Percentiles rank a stretch among this genome's conserved stretches.
These are phyloP conservation scores for Termitomyces sp. DNA, from an alignment of 768 basidiomycete genomes.

Conservation along the genomic window DNA sequence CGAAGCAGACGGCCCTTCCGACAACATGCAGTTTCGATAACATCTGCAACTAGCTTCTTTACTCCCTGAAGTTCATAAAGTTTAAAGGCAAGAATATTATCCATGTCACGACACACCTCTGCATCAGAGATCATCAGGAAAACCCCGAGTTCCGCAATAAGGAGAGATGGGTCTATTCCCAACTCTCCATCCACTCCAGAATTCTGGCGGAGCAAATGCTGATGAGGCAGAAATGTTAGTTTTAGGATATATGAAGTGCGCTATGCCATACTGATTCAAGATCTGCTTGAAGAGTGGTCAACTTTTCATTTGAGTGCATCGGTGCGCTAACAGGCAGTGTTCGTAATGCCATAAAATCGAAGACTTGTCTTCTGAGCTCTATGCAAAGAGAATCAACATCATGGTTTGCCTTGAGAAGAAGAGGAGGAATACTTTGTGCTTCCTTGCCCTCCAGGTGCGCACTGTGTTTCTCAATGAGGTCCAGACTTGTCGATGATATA, in stretches of 20 bases:
- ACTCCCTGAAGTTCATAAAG: background rate
- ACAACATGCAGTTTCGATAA: conserved; percentile 33
- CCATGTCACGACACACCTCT: background rate
- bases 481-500: conserved; percentile 9
- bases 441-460: conserved; percentile 14
- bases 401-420: background rate
- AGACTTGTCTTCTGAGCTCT: conserved; percentile 36
- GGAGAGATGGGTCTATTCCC: conserved; percentile 14
- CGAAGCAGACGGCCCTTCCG: conserved; percentile 30
- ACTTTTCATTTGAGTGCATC: conserved; percentile 10
- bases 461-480: conserved; percentile 18
- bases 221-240: background rate
- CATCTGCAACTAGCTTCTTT: conserved; percentile 15
- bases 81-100: background rate
- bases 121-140: conserved; percentile 14
- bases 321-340: conserved; percentile 21
- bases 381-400: background rate
- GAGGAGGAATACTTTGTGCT: conserved; percentile 7
- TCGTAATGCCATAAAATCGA: conserved; percentile 34
- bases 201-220: conserved; percentile 6
- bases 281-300: conserved; percentile 13
- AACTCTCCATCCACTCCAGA: conserved; percentile 6
- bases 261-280: conserved; percentile 16
- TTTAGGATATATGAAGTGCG: background rate
- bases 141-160: conserved; percentile 31